Base-by-base conservation (phyloP, 2,329 filamentous ascomycete species). In the Ascochyta clinopodiicola region DNA sequence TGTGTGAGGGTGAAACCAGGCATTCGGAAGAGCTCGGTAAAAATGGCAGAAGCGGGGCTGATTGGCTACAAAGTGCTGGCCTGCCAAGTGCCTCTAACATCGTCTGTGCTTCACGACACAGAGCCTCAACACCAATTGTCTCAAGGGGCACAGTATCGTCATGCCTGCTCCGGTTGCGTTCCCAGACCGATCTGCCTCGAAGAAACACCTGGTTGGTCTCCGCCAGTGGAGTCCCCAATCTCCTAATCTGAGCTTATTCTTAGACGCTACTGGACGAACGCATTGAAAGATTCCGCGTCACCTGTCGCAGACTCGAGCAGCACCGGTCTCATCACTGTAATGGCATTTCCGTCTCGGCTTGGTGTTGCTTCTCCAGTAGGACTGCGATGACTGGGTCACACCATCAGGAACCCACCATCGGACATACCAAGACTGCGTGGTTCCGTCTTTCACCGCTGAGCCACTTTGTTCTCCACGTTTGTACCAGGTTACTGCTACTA, bases 111-210 rank as follows among this genome's bases (percentile, higher is more conserved):
- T 24, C 3, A 31, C 31, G 52, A 50, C 40, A 47, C 56, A 52
- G 44, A 67, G 44, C 63, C 59, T 73, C 70, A 73, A 74, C 72
- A 71, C 71, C 69, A 75, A 71, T 72, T 66, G 72, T 75, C 66
- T 75, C 70, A 75, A 73, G 70, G 70, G 61, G 69, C 48, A 51
- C 52, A 32, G 43, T 51, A 60, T 59, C 51, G 57, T 72, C 63
- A 72, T 73, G 68, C 69, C 47, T 44, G 38, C 51, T 56, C 43
- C 53, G 54, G 35, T 36, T 35, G 59, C 64, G 44, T 54, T 47
- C 27, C 44, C 49, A 50, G 51, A 55, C 36, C 27, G 34, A 38
- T 54, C 60, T 43, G 37, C 54, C 51, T 45, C 49, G 46, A 55
- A 54, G 60, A 56, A 64, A 58, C 62, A 62, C 58, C 63, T 64